Conservation (phyloP, 23 red algal genomes). For the Gracilariopsis chorda region DNA sequence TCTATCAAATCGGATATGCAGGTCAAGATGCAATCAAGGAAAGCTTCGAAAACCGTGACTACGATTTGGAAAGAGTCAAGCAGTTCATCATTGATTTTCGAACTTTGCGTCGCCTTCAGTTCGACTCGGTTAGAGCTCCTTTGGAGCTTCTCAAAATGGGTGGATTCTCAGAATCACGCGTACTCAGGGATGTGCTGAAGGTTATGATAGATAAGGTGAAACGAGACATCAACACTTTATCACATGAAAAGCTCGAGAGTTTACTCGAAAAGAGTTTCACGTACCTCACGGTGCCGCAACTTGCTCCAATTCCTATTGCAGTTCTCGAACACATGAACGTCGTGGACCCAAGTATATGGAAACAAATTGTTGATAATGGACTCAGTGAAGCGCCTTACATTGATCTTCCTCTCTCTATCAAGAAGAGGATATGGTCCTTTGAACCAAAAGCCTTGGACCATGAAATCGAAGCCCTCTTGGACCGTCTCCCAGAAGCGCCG, state of each 20-base stretch:
- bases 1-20: constrained; percentile 43
- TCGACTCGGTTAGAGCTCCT: background rate
- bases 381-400: constrained; percentile 52
- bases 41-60: constrained; percentile 14
- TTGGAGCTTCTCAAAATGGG: constrained; percentile 16
- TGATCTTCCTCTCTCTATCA: constrained; percentile 52
- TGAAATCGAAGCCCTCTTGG: constrained; percentile 29
- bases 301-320: constrained; percentile 37
- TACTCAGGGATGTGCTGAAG: background rate
- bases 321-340: constrained; percentile 27
- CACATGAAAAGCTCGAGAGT: constrained; percentile 23
- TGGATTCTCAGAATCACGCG: background rate
- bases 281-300: constrained; percentile 57
- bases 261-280: constrained; percentile 53
- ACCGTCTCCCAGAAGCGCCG: constrained; percentile 9
- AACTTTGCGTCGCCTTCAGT: background rate
- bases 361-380: constrained; percentile 61
- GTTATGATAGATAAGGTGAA: constrained; percentile 39
- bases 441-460: constrained; percentile 53
- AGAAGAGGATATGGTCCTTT: constrained; percentile 50
- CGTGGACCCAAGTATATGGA: constrained; percentile 46
- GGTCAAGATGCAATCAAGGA: constrained; percentile 56
- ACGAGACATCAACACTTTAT: constrained; percentile 11
- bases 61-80: background rate
- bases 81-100: constrained; percentile 43